These are phyloP conservation scores for Theileria equi DNA, from an alignment of 169 alveolate genomes.

Conservation along the genomic window DNA sequence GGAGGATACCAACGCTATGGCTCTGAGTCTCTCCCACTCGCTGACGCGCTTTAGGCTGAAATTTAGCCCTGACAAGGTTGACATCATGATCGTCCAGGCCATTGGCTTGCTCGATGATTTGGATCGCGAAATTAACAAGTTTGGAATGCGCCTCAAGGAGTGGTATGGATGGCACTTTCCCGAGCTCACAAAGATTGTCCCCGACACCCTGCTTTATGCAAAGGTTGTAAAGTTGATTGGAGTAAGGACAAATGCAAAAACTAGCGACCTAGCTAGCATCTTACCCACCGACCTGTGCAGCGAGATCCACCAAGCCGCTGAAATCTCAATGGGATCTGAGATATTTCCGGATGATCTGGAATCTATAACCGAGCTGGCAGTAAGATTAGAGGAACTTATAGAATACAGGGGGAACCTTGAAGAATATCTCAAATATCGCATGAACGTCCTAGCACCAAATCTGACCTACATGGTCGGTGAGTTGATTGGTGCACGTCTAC, in stretches of 20 bases:
- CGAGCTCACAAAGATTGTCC: constrained; percentile 93
- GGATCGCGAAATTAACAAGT: constrained; percentile 97
- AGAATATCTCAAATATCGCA: constrained; percentile 94
- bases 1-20: constrained; percentile 82
- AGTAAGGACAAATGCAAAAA: constrained; percentile 78
- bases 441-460: constrained; percentile 99
- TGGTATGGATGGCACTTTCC: constrained; percentile 99
- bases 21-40: constrained; percentile 88
- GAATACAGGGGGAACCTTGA: constrained; percentile 91
- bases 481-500: constrained; percentile 98
- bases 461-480: constrained; percentile 98
- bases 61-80: constrained; percentile 98
- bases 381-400: constrained; percentile 92
- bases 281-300: constrained; percentile 92
- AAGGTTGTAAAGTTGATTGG: constrained; percentile 88
- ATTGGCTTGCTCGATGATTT: constrained; percentile 94
- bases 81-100: constrained; percentile 99
- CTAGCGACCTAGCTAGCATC: constrained; percentile 76
- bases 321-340: constrained; percentile 99
- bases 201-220: constrained; percentile 92
- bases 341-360: constrained; percentile 94
- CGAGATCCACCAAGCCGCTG: constrained; percentile 96
- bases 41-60: constrained; percentile 93
- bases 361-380: constrained; percentile 90
- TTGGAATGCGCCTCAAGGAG: constrained; percentile 97